phyloP scores from a whole-genome alignment of 163 green algal genomes.

The Chlamydomonas reinhardtii region DNA sequence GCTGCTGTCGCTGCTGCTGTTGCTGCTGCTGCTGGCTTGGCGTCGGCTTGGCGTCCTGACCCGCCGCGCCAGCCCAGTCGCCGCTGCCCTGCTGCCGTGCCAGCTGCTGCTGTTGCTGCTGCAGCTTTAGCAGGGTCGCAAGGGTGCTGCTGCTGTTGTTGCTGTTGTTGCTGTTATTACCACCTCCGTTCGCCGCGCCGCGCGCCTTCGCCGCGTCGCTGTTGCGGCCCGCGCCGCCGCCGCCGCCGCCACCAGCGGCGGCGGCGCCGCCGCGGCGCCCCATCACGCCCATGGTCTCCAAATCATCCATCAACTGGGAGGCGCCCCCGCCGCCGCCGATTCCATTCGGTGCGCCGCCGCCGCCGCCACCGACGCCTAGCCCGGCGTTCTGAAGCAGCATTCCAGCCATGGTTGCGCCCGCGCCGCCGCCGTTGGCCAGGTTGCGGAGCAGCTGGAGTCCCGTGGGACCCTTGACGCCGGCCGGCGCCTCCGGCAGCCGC shows the following conservation, averaged over 20 bases:
- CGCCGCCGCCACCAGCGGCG: background rate
- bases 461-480: slow-evolving; percentile 28
- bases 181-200: no score
- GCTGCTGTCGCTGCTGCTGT: no score
- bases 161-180: no score
- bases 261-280: background rate
- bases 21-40: no score
- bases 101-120: no score
- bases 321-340: background rate
- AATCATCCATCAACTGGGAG: slow-evolving; percentile 25
- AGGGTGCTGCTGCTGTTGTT: no score
- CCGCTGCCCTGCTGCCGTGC: no score
- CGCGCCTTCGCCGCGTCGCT: background rate
- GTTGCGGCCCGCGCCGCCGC: background rate
- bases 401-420: background rate
- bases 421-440: background rate
- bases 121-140: no score
- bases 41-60: no score
- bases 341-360: background rate
- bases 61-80: no score
- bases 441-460: slow-evolving; percentile 10
- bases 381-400: background rate
- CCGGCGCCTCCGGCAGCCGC: background rate
- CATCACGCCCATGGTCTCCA: background rate
- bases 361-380: background rate